Conservation (phyloP, 1,139 yeast genomes). For the Suhomyces maxii region DNA sequence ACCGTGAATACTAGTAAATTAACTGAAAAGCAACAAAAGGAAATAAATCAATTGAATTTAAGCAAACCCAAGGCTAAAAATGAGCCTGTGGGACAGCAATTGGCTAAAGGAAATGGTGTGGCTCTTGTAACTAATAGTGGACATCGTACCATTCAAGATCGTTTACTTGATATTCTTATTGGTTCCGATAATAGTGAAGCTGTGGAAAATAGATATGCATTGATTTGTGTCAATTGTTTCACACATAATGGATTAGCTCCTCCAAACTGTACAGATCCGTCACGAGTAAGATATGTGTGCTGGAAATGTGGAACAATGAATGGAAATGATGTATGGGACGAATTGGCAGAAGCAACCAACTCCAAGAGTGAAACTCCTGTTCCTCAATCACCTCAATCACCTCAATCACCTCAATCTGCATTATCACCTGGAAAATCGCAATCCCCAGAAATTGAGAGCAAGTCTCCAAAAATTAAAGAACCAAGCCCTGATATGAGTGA, state of each 20-base stretch:
- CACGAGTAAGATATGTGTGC: conserved; percentile 61
- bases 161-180: conserved; percentile 53
- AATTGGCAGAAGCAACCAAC: conserved; percentile 1
- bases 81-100: neutral
- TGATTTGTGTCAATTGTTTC: conserved; percentile 65
- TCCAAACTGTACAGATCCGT: conserved; percentile 59
- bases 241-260: conserved; percentile 84
- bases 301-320: conserved; percentile 69
- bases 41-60: conserved; percentile 7
- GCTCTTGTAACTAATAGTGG: neutral
- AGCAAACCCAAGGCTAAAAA: neutral
- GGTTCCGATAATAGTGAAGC: conserved; percentile 74
- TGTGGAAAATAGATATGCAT: conserved; percentile 63
- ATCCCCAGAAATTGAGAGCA: too few relatives aligned
- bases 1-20: neutral
- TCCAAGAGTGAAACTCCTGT: too few relatives aligned
- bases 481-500: too few relatives aligned
- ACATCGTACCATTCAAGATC: conserved; percentile 39
- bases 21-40: conserved; percentile 4
- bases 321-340: conserved; percentile 28
- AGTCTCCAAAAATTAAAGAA: too few relatives aligned
- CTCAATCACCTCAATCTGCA: too few relatives aligned
- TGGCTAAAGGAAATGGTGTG: neutral
- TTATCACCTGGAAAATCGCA: too few relatives aligned
- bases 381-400: too few relatives aligned